Evolutionary conservation across 352 stramenopile species (phyloP).

Genomic region (Globisporangium emineosum): DNA sequence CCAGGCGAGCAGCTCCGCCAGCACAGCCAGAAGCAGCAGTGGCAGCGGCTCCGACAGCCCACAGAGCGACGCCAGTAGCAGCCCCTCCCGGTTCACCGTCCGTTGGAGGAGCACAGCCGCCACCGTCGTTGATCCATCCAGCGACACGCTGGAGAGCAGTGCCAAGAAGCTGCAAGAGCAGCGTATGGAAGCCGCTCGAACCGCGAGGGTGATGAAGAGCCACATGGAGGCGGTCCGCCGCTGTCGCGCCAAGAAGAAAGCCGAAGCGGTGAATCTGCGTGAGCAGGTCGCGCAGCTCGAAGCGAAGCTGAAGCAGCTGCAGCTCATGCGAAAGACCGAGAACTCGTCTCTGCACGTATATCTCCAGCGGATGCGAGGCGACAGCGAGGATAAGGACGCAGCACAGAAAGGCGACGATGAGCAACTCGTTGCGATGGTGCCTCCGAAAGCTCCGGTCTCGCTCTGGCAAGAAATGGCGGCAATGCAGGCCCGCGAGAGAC

Average conservation of each 20-base stretch:
- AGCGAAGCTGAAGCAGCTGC: neutral
- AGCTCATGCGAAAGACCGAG: neutral
- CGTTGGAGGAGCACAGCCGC: too few species aligned
- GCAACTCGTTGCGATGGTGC: neutral
- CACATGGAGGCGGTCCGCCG: too few species aligned
- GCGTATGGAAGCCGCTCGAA: too few species aligned
- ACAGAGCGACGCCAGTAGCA: too few species aligned
- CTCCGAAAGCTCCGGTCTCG: constrained; percentile 18
- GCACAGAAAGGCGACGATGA: neutral
- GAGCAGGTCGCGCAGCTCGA: constrained; percentile 5
- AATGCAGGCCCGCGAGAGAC: constrained; percentile 38
- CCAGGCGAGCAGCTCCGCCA: neutral
- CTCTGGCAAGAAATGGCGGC: constrained; percentile 45
- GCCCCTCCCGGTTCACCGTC: too few species aligned
- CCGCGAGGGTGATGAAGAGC: too few species aligned
- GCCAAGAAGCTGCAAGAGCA: too few species aligned
- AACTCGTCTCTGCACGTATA: neutral
- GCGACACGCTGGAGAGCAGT: neutral
- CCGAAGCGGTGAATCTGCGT: neutral
- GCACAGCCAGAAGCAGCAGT: neutral
- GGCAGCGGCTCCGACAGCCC: too few species aligned
- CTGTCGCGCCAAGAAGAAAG: constrained; percentile 14
- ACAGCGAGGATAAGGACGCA: too few species aligned
- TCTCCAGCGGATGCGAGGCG: neutral
- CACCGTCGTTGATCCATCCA: too few species aligned